Evolutionary conservation across 2,329 filamentous ascomycete species (phyloP).

Genomic region (Diatrype stigma): DNA sequence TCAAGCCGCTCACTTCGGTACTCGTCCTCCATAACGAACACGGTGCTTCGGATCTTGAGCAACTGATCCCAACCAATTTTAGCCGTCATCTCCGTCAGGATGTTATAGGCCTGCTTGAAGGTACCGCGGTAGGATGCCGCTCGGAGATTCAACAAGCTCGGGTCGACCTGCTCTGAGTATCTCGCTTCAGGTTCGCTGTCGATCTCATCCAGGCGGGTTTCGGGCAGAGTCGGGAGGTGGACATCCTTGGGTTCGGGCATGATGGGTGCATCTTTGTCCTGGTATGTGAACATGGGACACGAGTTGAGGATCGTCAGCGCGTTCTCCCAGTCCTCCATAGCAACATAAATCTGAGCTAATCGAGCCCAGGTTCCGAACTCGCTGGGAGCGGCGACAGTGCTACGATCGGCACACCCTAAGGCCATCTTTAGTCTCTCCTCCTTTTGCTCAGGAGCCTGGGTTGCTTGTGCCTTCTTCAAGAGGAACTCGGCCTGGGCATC

Average conservation of each 20-base stretch:
- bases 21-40: constrained; percentile 99
- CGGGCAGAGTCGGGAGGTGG: constrained; percentile 78
- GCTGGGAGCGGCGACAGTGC: constrained; percentile 90
- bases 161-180: constrained; percentile 81
- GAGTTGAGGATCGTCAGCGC: constrained; percentile 94
- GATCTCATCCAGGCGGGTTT: constrained; percentile 92
- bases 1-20: constrained; percentile 85
- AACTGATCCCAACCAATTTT: constrained; percentile 98
- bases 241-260: constrained; percentile 93
- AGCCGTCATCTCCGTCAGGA: constrained; percentile 91
- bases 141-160: constrained; percentile 78
- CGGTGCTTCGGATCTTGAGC: constrained; percentile 88
- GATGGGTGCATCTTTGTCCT: constrained; percentile 92
- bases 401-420: constrained; percentile 87
- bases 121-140: constrained; percentile 91
- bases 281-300: constrained; percentile 99
- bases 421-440: constrained; percentile 76
- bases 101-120: constrained; percentile 89
- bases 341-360: constrained; percentile 88
- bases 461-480: constrained; percentile 69
- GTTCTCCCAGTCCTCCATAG: constrained; percentile 93
- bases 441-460: constrained; percentile 50
- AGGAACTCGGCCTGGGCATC: constrained; percentile 93
- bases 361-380: constrained; percentile 97
- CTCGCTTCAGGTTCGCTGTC: constrained; percentile 83